A percentile compares a stretch with the other conserved stretches of the same genome.
Evolutionary conservation across 768 basidiomycete species (phyloP).

Genomic region (Boletus pseudo-olivaceus): DNA sequence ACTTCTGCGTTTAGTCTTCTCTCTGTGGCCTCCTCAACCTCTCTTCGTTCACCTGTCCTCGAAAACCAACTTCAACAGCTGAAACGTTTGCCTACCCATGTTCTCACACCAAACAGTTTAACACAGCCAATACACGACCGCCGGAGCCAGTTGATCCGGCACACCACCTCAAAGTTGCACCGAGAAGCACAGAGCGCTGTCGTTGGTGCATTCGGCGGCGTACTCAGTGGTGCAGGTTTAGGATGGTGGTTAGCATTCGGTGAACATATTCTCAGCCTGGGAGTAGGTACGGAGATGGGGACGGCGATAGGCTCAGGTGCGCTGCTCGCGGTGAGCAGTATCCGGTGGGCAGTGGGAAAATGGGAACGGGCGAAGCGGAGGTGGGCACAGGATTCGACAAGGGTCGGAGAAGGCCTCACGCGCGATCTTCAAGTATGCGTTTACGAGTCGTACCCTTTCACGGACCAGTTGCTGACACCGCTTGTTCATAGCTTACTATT

Average conservation of each 20-base stretch:
- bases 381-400: conserved; percentile 67
- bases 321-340: conserved; percentile 44
- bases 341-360: conserved; percentile 60
- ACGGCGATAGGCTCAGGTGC: conserved; percentile 61
- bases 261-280: conserved; percentile 37
- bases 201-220: conserved; percentile 46
- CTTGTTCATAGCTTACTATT: conserved; percentile 41
- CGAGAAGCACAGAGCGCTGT: conserved; percentile 58
- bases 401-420: conserved; percentile 59
- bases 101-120: conserved; percentile 44
- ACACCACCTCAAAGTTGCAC: conserved; percentile 59
- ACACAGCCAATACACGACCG: conserved; percentile 50
- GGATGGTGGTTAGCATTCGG: conserved; percentile 52
- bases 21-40: conserved; percentile 27
- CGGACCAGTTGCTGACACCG: conserved; percentile 1
- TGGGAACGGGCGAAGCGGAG: conserved; percentile 66
- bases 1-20: conserved; percentile 40
- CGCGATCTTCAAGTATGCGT: conserved; percentile 58
- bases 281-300: conserved; percentile 43
- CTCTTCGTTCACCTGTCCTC: conserved; percentile 52
- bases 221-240: conserved; percentile 47
- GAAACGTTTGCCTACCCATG: conserved; percentile 41
- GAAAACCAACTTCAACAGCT: conserved; percentile 57
- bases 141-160: conserved; percentile 48
- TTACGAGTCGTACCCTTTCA: background rate